Evolutionary conservation across 257 asterid species (phyloP).

Genomic region (Gentiana dahurica): DNA sequence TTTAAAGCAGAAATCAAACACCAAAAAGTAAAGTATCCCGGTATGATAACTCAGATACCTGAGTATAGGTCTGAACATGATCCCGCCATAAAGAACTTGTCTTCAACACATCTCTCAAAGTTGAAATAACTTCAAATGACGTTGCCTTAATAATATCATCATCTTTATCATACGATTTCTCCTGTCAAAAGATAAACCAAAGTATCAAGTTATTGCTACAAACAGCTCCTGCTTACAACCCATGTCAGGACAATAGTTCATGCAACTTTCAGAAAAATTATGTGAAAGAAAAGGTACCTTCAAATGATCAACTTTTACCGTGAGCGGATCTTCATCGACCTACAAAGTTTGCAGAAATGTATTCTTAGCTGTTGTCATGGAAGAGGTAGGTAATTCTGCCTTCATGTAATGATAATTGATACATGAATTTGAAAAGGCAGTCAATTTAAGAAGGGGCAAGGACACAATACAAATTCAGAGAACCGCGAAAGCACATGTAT

Average conservation of each 20-base stretch:
- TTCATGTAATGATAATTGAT: not conserved
- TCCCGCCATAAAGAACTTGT: conserved; percentile 94
- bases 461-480: too few relatives aligned
- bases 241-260: conserved; percentile 2
- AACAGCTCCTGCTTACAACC: conserved; percentile 5
- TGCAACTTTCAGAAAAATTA: conserved; percentile 7
- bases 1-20: too few relatives aligned
- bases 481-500: too few relatives aligned
- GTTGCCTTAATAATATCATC: conserved; percentile 91
- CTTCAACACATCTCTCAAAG: conserved; percentile 83
- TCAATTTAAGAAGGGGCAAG: too few relatives aligned
- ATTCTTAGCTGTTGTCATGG: not conserved
- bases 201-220: conserved; percentile 2
- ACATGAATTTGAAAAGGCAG: too few relatives aligned
- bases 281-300: conserved; percentile 38
- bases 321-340: conserved; percentile 97
- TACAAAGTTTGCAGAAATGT: conserved; percentile 30
- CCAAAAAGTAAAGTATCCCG: too few relatives aligned
- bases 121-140: conserved; percentile 88
- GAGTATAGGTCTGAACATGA: conserved; percentile 93
- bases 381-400: too few relatives aligned
- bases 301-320: conserved; percentile 92
- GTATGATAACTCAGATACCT: conserved; percentile 26
- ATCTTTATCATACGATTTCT: conserved; percentile 73
- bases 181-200: conserved; percentile 40